These are phyloP conservation scores for Lipomyces kockii DNA, from an alignment of 805 yeast species.

Conservation along the genomic window DNA sequence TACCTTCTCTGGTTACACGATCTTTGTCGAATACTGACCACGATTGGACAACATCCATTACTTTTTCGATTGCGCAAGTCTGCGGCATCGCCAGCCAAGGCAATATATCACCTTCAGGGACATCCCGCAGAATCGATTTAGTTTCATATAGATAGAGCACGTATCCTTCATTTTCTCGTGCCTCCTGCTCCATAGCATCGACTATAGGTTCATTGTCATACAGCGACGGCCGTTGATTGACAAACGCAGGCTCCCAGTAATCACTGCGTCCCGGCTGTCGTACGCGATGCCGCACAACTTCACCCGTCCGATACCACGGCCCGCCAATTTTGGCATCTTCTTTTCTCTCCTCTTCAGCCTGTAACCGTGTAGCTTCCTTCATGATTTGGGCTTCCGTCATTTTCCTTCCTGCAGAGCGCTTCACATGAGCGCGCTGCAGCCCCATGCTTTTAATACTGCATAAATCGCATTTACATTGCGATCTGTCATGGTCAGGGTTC, in stretches of 20 bases:
- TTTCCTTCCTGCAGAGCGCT: background rate
- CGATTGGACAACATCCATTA: slow-evolving; percentile 9
- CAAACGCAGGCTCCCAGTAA: slow-evolving; percentile 20
- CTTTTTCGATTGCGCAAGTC: background rate
- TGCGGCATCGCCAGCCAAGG: slow-evolving; percentile 27
- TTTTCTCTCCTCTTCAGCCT: slow-evolving; percentile 15
- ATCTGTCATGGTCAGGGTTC: slow-evolving; percentile 1
- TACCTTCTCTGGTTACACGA: slow-evolving; percentile 4
- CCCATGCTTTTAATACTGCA: slow-evolving; percentile 13
- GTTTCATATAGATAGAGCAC: slow-evolving; percentile 10
- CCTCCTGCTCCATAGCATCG: background rate
- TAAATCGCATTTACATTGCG: slow-evolving; percentile 7
- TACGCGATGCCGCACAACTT: slow-evolving; percentile 17
- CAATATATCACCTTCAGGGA: slow-evolving; percentile 10
- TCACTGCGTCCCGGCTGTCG: background rate
- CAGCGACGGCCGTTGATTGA: slow-evolving; percentile 19
- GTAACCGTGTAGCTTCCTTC: slow-evolving; percentile 11
- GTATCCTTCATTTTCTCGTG: slow-evolving; percentile 14
- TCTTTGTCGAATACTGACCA: slow-evolving; percentile 22
- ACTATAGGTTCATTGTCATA: slow-evolving; percentile 15
- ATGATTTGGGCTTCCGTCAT: background rate
- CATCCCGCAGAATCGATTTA: slow-evolving; percentile 6
- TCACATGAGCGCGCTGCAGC: slow-evolving; percentile 7
- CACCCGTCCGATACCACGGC: slow-evolving; percentile 28
- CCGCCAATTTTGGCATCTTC: slow-evolving; percentile 19